These are phyloP conservation scores for Roridomyces roridus DNA, from an alignment of 768 basidiomycete species.

Conservation along the genomic window DNA sequence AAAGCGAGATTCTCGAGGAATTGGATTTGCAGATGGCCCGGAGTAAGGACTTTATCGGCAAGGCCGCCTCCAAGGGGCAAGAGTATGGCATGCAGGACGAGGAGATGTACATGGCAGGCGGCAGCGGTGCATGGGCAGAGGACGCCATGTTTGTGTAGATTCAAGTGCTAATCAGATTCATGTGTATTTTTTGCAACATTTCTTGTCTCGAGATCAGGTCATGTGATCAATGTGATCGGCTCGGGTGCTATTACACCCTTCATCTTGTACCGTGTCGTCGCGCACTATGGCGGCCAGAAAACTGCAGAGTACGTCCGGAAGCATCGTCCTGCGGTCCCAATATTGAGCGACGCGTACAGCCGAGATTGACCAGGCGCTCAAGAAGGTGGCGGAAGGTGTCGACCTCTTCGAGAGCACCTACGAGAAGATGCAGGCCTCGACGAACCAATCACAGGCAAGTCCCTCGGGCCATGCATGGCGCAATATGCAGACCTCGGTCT, in stretches of 20 bases:
- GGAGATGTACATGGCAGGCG: not conserved
- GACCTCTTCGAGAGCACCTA: constrained; percentile 95
- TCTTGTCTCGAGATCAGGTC: too few relatives aligned
- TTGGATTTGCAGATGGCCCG: constrained; percentile 64
- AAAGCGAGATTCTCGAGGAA: constrained; percentile 50
- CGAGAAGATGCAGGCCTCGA: constrained; percentile 96
- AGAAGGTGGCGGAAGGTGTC: constrained; percentile 95
- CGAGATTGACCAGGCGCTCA: constrained; percentile 97
- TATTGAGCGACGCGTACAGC: constrained; percentile 33
- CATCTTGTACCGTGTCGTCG: not conserved
- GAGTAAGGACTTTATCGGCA: constrained; percentile 75
- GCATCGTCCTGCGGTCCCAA: not conserved
- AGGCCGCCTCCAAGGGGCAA: constrained; percentile 50
- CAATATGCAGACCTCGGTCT: not conserved
- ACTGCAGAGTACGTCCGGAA: constrained; percentile 70
- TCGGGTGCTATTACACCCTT: too few relatives aligned
- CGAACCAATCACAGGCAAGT: constrained; percentile 63
- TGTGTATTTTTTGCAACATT: too few relatives aligned
- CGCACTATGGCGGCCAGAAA: constrained; percentile 85
- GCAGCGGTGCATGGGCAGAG: not conserved
- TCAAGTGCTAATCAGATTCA: too few relatives aligned
- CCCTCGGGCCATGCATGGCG: not conserved
- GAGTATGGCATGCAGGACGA: constrained; percentile 2
- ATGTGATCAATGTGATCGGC: too few relatives aligned
- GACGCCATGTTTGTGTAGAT: constrained; percentile 7